A percentile compares a stretch with the other conserved stretches of the same genome.
Conservation (phyloP, 2,329 filamentous ascomycete species). For the Colletotrichum sp. region DNA sequence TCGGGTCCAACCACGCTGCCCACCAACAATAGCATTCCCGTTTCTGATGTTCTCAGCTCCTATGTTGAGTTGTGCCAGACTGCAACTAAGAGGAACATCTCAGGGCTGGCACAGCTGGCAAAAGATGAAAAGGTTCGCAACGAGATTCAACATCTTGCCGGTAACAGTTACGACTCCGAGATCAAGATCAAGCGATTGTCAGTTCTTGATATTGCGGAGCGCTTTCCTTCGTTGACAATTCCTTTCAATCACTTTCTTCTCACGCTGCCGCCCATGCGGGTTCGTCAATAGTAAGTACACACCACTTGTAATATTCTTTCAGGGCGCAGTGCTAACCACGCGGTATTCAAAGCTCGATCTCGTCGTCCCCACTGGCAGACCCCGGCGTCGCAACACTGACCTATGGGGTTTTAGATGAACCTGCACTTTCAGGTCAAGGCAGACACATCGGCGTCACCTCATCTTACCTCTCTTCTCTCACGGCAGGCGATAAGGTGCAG, state of each 20-base stretch:
- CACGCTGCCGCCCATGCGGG: conserved; percentile 67
- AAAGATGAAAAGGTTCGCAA: conserved; percentile 35
- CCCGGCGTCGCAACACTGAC: conserved; percentile 63
- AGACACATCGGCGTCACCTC: conserved; percentile 65
- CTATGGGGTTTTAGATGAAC: conserved; percentile 62
- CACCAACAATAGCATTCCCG: conserved; percentile 60
- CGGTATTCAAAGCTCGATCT: conserved; percentile 56
- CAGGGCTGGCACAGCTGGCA: conserved; percentile 22
- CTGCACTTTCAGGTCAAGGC: conserved; percentile 52
- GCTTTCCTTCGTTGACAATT: conserved; percentile 55
- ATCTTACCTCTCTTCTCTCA: conserved; percentile 60
- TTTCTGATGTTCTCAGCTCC: conserved; percentile 66
- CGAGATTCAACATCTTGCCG: conserved; percentile 41
- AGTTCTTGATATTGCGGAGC: conserved; percentile 66
- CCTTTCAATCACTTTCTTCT: conserved; percentile 65
- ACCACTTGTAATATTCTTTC: neutral
- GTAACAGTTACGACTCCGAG: conserved; percentile 40
- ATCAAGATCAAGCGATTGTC: conserved; percentile 54
- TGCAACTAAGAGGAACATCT: conserved; percentile 64
- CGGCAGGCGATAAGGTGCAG: conserved; percentile 45
- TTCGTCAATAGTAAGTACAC: conserved; percentile 35
- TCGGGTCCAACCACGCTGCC: conserved; percentile 60
- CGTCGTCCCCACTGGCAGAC: conserved; percentile 68
- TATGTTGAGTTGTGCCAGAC: conserved; percentile 78
- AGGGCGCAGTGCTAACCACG: neutral